Base-by-base conservation (phyloP, 2,329 filamentous ascomycete species). In the Alternaria conjuncta region DNA sequence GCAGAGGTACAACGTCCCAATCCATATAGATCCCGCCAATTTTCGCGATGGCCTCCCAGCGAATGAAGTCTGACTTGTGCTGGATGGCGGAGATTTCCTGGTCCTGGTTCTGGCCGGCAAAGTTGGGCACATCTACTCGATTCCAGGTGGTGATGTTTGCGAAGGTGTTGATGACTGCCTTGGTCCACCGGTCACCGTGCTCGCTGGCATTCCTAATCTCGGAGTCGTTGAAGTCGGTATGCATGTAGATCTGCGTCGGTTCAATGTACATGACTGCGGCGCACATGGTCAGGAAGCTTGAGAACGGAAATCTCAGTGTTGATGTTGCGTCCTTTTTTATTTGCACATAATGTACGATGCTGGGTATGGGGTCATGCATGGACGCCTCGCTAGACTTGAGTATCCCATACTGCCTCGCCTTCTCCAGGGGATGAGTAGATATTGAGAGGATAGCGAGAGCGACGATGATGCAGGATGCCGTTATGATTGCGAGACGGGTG, bases 161-260 rank as follows among this genome's bases (percentile, higher is more conserved):
- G 32, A 36, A 36, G 15, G 32, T n/a, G 7, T 59, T 72, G n/a
- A 71, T 45, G 49, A 72, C 51, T 13, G 55, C 21, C n/a, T 63
- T 65, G 26, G 71, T 68, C 70, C 68, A 73, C 21, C 36, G 60
- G 44, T 59, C 60, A 25, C 69, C 66, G 5, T 50, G 41, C 15
- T 13, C 3, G 13, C 57, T 50, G 11, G 68, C 70, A n/a, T 60
- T 36, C n/a, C 20, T 61, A 20, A 57, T 57, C 4, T 54, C 50
- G 12, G 47, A 8, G 18, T 30, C 25, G 49, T 61, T 71, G 67
- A 53, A 68, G 57, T 74, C 71, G 60, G 67, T 69, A 63, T 72
- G 70, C 25, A 73, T 69, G 64, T 67, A 70, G 36, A 72, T 65
- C n/a, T 59, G 45, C 11, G 32, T 50, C 4, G 46, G 32, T 5